phyloP scores from a whole-genome alignment of 2,329 filamentous ascomycete genomes.

The Epichloe gansuensis region DNA sequence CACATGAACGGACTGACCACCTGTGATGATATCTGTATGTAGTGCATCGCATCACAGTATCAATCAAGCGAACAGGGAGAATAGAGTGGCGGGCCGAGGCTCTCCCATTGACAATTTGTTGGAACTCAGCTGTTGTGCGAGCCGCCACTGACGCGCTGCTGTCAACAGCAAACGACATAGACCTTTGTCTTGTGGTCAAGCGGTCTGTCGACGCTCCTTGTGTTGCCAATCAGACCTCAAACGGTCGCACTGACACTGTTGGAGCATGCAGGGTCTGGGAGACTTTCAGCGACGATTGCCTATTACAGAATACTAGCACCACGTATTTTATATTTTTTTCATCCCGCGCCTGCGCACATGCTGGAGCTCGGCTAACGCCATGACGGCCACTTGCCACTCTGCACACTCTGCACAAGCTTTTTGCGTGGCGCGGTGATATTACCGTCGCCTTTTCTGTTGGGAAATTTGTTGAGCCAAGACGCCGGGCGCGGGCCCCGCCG shows the following conservation, averaged over 20 bases:
- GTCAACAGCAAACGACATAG: neutral
- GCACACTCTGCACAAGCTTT: too few relatives aligned
- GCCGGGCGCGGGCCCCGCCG: neutral
- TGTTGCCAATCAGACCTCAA: neutral
- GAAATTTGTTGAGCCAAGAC: constrained; percentile 23
- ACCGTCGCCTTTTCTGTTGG: constrained; percentile 19
- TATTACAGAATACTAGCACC: too few relatives aligned
- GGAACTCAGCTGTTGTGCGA: neutral
- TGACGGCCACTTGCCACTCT: neutral
- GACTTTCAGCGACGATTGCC: too few relatives aligned
- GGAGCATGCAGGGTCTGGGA: too few relatives aligned
- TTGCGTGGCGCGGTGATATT: neutral
- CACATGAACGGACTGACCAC: neutral
- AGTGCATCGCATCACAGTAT: neutral
- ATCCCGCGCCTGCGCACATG: neutral
- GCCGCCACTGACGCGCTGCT: neutral
- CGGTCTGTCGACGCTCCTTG: neutral
- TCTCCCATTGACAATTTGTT: neutral
- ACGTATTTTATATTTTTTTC: too few relatives aligned
- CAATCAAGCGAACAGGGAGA: neutral
- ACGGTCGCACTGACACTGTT: neutral
- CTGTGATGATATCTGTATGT: neutral
- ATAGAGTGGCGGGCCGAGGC: neutral
- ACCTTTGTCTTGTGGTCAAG: neutral
- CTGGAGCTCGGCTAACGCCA: neutral